These are phyloP conservation scores for Hydrangea macrophylla DNA, from an alignment of 148 eudicot genomes.

Conservation along the genomic window DNA sequence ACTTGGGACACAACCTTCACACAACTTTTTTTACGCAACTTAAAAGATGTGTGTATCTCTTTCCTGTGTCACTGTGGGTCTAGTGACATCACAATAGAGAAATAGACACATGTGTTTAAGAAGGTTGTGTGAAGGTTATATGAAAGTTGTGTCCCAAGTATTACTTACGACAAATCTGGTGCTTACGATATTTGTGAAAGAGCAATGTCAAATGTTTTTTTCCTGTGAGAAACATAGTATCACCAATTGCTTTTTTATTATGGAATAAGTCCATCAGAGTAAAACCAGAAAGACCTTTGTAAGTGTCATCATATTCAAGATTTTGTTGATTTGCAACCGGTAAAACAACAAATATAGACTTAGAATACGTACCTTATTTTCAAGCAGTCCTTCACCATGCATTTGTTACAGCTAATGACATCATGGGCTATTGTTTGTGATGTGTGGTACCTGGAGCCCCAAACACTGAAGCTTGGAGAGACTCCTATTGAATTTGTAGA, in stretches of 20 bases:
- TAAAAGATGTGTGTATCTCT: no score
- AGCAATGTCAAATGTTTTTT: neutral
- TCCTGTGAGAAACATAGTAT: neutral
- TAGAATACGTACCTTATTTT: conserved; percentile 9
- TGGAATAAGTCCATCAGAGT: neutral
- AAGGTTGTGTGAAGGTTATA: no score
- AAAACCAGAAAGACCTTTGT: no score
- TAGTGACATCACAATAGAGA: no score
- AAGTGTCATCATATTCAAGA: no score
- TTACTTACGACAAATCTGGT: no score
- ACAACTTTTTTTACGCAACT: no score
- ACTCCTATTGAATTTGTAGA: conserved; percentile 96
- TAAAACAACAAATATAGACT: neutral
- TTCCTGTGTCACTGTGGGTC: no score
- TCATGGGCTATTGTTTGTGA: conserved; percentile 99
- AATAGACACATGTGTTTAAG: no score
- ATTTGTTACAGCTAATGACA: conserved; percentile 94
- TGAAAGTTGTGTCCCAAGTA: no score
- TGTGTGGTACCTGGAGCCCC: conserved; percentile 98
- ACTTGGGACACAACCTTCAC: no score
- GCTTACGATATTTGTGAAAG: neutral
- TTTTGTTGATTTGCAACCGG: neutral
- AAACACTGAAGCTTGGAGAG: conserved; percentile 79
- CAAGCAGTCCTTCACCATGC: conserved; percentile 96
- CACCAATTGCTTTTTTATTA: neutral